These are phyloP conservation scores for Hanseniaspora occidentalis DNA, from an alignment of 805 yeast genomes.

Conservation along the genomic window DNA sequence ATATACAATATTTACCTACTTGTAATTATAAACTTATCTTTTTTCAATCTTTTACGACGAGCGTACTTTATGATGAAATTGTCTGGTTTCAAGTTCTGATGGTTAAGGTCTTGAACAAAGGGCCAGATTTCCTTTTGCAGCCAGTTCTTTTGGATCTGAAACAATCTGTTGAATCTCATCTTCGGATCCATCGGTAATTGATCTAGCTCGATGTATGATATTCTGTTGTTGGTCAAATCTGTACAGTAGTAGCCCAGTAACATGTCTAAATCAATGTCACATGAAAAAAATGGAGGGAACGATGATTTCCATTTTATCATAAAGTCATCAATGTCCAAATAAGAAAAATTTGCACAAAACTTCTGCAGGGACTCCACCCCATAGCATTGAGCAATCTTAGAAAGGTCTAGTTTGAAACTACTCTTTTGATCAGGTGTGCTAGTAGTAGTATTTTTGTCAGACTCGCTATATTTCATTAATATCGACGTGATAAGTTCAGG, in stretches of 20 bases:
- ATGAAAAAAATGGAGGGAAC: constrained; percentile 51
- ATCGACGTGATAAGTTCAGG: too few species aligned
- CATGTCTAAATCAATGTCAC: constrained; percentile 41
- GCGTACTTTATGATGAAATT: constrained; percentile 53
- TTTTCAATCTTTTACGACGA: constrained; percentile 36
- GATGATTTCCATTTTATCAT: constrained; percentile 48
- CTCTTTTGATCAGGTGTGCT: too few species aligned
- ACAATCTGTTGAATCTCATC: constrained; percentile 38
- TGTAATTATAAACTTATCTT: constrained; percentile 25
- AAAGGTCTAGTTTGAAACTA: constrained; percentile 29
- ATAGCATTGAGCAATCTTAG: constrained; percentile 43
- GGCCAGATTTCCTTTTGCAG: constrained; percentile 49
- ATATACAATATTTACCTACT: constrained; percentile 9
- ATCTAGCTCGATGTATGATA: constrained; percentile 41
- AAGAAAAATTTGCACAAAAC: constrained; percentile 19
- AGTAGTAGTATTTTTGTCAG: too few species aligned
- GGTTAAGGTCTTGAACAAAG: constrained; percentile 46
- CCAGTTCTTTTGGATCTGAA: constrained; percentile 48
- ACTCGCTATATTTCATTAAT: constrained; percentile 2
- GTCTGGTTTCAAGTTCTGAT: constrained; percentile 40
- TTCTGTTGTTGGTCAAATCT: constrained; percentile 28
- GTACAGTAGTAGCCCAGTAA: constrained; percentile 44
- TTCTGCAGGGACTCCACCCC: constrained; percentile 41
- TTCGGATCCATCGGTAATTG: constrained; percentile 37
- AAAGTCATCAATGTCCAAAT: constrained; percentile 37